Base-by-base conservation (phyloP, 768 basidiomycete genomes). In the Tylopilus sp. region DNA sequence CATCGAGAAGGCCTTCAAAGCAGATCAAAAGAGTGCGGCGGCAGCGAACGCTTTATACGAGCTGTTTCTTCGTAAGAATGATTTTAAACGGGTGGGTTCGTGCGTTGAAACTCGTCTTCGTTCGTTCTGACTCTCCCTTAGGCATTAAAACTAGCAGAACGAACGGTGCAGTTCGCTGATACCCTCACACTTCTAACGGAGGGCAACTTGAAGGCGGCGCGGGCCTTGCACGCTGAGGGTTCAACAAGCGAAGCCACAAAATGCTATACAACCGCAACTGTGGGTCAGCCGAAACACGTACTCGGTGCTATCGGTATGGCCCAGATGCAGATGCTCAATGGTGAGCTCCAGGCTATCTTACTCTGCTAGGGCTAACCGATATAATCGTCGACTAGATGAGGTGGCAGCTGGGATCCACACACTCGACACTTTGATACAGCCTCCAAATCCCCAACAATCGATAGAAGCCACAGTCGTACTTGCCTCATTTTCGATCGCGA, bases 121-220 rank as follows among this genome's bases (percentile, higher is more conserved):
- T 24, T 7, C 16, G 34, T 45, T 26, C 34, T 55, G 45, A 47
- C 47, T 22, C 21, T 25, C 28, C 6, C 6, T 37, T 44, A 93
- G 85, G 92, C 93, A 0, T 69, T 96, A 40, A 99, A 98, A 75
- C 76, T 98, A 19, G 94, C 93, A 22, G 97, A 98, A 63, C 82
- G 94, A 47, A 88, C 94, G 0, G 85, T 98, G 36, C 94, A 98
- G 65, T 97, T 90, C 63, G 89, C 95, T 0, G 96, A 98, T 62
- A 92, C 89, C 0, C 76, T 92, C 29, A 79, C 89, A 0, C 75
- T 96, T 16, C 77, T 95, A 26, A 87, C 90, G 1, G 95, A 97
- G 61, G 88, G 93, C 3, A 89, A 93, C 63, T 72, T 95, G 16
- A 80, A 88, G 29, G 85, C 94, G 14, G 96, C 86, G 3, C 83